Conservation (phyloP, 768 basidiomycete species). For the Hemileccinum impolitum region DNA sequence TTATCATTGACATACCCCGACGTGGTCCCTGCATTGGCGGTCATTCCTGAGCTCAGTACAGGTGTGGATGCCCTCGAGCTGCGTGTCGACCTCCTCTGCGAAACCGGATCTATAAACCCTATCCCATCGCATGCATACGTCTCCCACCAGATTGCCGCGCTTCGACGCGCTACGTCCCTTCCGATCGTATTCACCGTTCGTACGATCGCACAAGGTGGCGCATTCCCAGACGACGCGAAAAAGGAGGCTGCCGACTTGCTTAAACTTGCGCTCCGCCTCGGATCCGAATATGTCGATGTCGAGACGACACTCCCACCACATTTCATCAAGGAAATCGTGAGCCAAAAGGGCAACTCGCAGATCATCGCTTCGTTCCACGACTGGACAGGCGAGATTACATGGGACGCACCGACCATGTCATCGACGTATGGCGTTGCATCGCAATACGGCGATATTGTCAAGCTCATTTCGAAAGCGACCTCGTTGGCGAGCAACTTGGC, state of each 20-base stretch:
- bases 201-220: conserved; percentile 84
- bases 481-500: conserved; percentile 74
- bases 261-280: conserved; percentile 73
- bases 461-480: conserved; percentile 85
- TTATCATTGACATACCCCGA: conserved; percentile 91
- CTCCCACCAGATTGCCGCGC: conserved; percentile 69
- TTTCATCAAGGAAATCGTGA: conserved; percentile 53
- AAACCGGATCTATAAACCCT: conserved; percentile 41
- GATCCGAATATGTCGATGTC: conserved; percentile 90
- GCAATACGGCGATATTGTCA: conserved; percentile 81
- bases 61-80: conserved; percentile 93
- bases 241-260: conserved; percentile 74
- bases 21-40: conserved; percentile 60
- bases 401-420: conserved; percentile 65
- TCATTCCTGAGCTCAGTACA: conserved; percentile 68
- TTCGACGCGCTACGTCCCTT: conserved; percentile 72
- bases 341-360: conserved; percentile 66
- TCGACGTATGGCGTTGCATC: conserved; percentile 67
- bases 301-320: conserved; percentile 75
- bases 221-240: conserved; percentile 77
- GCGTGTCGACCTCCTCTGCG: conserved; percentile 86
- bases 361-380: conserved; percentile 96
- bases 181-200: conserved; percentile 93
- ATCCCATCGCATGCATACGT: conserved; percentile 75
- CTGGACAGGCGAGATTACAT: conserved; percentile 81